Percentiles rank a stretch among this genome's conserved stretches.
Evolutionary conservation across 2,329 filamentous ascomycete genomes (phyloP).

Genomic region (Berkeleyomyces rouxiae): DNA sequence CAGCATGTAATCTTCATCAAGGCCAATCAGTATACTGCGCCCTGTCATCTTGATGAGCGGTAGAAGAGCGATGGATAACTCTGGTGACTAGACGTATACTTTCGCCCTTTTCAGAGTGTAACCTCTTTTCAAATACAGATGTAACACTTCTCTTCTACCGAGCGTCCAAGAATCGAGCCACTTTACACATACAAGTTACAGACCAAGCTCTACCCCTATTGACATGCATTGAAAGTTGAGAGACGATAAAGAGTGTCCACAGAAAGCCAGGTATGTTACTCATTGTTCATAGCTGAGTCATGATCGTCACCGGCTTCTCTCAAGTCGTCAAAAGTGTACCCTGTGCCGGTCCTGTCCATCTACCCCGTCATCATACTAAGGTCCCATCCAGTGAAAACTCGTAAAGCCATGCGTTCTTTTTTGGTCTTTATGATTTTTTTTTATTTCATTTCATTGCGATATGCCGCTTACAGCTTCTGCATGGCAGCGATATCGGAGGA

Average conservation of each 20-base stretch:
- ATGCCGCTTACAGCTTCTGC: conserved; percentile 63
- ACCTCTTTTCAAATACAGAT: no score
- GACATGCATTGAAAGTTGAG: background rate
- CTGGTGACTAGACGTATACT: no score
- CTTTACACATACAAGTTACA: no score
- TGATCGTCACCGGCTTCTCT: background rate
- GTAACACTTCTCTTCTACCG: no score
- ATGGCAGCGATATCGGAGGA: conserved; percentile 80
- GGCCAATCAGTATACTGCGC: no score
- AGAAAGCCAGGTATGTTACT: conserved; percentile 4
- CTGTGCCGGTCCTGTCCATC: conserved; percentile 4
- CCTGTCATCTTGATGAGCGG: no score
- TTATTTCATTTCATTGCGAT: conserved; percentile 11
- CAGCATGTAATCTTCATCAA: no score
- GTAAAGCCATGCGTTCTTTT: conserved; percentile 10
- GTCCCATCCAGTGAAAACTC: background rate
- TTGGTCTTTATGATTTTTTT: conserved; percentile 10
- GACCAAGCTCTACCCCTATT: no score
- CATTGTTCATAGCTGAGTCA: conserved; percentile 4
- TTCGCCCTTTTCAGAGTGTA: no score
- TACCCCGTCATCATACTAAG: background rate
- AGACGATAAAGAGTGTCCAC: background rate
- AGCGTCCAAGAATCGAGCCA: no score
- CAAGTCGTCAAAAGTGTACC: conserved; percentile 2
- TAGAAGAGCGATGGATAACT: no score